Conservation (phyloP, 2,329 filamentous ascomycete genomes). For the Ophiostoma tasmaniense region DNA sequence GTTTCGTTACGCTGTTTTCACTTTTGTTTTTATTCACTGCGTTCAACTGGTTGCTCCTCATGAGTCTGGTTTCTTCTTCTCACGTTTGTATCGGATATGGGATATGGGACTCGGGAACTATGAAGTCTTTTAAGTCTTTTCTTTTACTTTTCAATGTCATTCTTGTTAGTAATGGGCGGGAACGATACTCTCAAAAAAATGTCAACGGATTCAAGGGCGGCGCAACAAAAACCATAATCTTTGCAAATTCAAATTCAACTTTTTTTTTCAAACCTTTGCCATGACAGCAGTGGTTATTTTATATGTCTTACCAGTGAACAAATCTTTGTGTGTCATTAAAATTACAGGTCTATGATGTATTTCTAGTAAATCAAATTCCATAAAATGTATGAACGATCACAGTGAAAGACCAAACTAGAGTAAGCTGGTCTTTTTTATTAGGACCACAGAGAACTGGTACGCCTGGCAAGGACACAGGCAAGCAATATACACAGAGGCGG, state of each 20-base stretch:
- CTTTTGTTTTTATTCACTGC: not conserved
- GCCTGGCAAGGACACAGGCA: not conserved
- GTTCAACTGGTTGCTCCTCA: not conserved
- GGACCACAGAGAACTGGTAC: not conserved
- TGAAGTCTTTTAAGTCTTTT: not conserved
- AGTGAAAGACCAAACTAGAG: too few relatives aligned
- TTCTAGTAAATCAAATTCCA: too few relatives aligned
- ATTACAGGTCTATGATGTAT: too few relatives aligned
- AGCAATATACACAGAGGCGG: not conserved
- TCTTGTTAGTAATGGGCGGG: slow-evolving; percentile 3
- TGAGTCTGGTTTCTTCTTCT: not conserved
- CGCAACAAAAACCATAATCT: not conserved
- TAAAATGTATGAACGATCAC: too few relatives aligned
- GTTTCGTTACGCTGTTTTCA: not conserved
- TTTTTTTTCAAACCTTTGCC: not conserved
- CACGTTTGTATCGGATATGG: slow-evolving; percentile 10
- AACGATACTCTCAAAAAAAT: slow-evolving; percentile 6
- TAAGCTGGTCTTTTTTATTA: too few relatives aligned
- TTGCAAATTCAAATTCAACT: not conserved
- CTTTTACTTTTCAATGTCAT: not conserved
- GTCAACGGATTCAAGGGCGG: not conserved
- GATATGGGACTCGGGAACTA: not conserved
- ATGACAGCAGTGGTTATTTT: too few relatives aligned
- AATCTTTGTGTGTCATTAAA: too few relatives aligned
- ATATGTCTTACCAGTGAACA: too few relatives aligned